A percentile compares a stretch with the other conserved stretches of the same genome.
Conservation (phyloP, 768 basidiomycete species). For the Tricholomella constricta region DNA sequence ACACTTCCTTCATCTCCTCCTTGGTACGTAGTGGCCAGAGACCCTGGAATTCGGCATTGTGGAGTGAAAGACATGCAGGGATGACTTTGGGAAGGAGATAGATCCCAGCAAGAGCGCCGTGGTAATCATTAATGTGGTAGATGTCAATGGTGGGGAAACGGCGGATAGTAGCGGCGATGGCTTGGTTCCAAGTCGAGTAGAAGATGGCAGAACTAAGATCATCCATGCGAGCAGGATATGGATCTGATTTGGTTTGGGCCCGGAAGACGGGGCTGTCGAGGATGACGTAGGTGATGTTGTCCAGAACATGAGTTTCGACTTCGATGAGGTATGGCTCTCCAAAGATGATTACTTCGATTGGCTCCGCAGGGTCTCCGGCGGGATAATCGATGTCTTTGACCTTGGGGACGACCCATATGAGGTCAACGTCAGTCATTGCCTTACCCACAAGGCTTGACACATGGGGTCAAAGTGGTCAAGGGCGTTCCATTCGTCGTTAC, state of each 20-base stretch:
- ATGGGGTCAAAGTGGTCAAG: constrained; percentile 96
- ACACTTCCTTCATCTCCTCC: constrained; percentile 98
- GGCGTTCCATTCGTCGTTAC: constrained; percentile 88
- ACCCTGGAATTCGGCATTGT: constrained; percentile 98
- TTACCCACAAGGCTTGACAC: constrained; percentile 97
- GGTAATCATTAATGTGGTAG: constrained; percentile 95
- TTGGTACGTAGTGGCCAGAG: constrained; percentile 95
- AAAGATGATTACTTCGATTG: constrained; percentile 95
- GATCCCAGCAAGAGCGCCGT: constrained; percentile 87
- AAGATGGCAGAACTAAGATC: constrained; percentile 95
- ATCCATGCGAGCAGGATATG: constrained; percentile 97
- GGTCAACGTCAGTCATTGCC: constrained; percentile 95
- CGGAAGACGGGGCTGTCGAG: constrained; percentile 96
- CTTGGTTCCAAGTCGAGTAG: constrained; percentile 98
- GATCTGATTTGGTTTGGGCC: constrained; percentile 93
- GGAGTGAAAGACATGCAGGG: constrained; percentile 87
- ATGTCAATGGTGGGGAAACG: constrained; percentile 87
- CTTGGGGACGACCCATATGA: constrained; percentile 93
- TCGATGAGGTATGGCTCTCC: constrained; percentile 95
- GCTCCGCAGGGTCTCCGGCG: constrained; percentile 86
- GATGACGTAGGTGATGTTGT: constrained; percentile 95
- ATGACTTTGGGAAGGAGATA: constrained; percentile 92
- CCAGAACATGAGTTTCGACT: constrained; percentile 89
- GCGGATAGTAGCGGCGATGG: constrained; percentile 89
- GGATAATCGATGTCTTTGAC: constrained; percentile 96